phyloP scores from a whole-genome alignment of 73 alveolate genomes.

The Blepharisma japonicum region DNA sequence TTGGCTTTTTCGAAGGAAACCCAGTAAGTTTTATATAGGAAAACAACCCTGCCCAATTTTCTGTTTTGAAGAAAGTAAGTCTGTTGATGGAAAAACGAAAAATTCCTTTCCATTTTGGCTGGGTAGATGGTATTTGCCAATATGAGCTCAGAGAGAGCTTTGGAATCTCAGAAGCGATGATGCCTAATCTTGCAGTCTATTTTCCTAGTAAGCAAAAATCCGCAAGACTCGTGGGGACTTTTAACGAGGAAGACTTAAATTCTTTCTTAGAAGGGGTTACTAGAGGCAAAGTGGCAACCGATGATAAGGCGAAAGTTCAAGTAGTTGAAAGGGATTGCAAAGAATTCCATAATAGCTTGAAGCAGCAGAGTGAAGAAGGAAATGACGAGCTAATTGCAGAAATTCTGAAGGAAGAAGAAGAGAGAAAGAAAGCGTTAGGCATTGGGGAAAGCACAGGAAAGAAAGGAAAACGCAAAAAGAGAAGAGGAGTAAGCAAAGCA shows the following conservation, averaged over 20 bases:
- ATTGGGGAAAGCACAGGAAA: too few species aligned
- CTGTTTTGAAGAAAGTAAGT: background rate
- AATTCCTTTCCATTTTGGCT: conserved; percentile 9
- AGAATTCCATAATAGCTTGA: background rate
- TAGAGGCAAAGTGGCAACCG: background rate
- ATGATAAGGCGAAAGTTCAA: background rate
- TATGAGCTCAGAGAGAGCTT: conserved; percentile 13
- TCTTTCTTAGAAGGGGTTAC: conserved; percentile 1
- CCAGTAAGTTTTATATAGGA: background rate
- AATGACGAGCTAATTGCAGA: too few species aligned
- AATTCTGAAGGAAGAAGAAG: too few species aligned
- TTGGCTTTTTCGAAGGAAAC: conserved; percentile 21
- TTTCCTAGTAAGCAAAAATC: background rate
- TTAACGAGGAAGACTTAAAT: background rate
- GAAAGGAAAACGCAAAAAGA: too few species aligned
- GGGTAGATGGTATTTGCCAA: conserved; percentile 14
- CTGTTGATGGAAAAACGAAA: background rate
- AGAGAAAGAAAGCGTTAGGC: too few species aligned
- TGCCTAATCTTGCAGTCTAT: background rate
- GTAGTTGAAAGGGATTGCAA: background rate
- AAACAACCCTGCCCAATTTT: background rate
- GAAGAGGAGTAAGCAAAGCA: too few species aligned
- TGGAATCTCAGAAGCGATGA: conserved; percentile 4
- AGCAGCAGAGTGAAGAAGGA: too few species aligned
- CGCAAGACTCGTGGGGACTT: conserved; percentile 11